phyloP scores from a whole-genome alignment of 2,329 filamentous ascomycete genomes.

The Aspergillus candidus region DNA sequence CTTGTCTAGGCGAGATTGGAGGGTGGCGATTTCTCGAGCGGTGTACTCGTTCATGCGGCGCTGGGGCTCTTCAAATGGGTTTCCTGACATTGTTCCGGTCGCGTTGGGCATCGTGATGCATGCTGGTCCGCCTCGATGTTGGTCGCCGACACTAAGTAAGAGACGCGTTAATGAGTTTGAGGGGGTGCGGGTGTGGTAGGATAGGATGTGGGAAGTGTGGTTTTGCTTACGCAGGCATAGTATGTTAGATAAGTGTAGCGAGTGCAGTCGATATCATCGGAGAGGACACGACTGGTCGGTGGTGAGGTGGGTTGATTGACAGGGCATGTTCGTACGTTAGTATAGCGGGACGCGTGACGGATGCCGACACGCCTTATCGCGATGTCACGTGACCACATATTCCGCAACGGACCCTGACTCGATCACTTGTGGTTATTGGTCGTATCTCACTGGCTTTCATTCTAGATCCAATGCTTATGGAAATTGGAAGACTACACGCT shows the following conservation, averaged over 20 bases:
- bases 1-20: constrained; percentile 81
- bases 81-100: constrained; percentile 42
- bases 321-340: not conserved
- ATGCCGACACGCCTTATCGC: constrained; percentile 20
- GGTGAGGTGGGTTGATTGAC: constrained; percentile 15
- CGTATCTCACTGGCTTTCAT: not conserved
- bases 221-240: constrained; percentile 44
- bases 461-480: not conserved
- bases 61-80: constrained; percentile 73
- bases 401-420: not conserved
- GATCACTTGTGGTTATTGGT: not conserved
- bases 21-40: constrained; percentile 79
- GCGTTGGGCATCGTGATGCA: constrained; percentile 39
- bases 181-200: not conserved
- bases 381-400: constrained; percentile 27
- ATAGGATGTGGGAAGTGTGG: not conserved
- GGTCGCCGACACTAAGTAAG: constrained; percentile 57
- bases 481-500: too few species aligned
- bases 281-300: not conserved
- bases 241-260: constrained; percentile 10
- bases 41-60: constrained; percentile 73
- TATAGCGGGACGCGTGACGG: constrained; percentile 18
- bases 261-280: not conserved
- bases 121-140: constrained; percentile 48
- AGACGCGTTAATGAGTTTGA: constrained; percentile 13